These are phyloP conservation scores for Pleurotus tuber-regium DNA, from an alignment of 768 basidiomycete genomes.

Conservation along the genomic window DNA sequence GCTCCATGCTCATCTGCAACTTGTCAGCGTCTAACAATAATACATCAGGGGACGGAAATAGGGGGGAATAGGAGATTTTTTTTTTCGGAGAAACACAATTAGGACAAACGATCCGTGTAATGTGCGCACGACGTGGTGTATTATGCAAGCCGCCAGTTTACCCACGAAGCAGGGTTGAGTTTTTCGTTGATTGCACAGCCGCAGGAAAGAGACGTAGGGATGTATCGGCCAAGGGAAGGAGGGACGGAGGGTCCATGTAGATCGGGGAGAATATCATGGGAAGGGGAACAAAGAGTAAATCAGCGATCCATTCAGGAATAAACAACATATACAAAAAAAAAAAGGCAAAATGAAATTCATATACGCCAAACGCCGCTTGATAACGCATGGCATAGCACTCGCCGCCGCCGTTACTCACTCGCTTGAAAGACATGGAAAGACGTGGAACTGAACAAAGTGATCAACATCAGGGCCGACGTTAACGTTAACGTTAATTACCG, in stretches of 20 bases:
- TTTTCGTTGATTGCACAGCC: neutral
- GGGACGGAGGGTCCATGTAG: conserved; percentile 1
- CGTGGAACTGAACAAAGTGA: neutral
- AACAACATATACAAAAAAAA: neutral
- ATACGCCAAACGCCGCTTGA: no score
- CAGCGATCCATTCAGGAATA: neutral
- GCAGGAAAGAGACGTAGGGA: neutral
- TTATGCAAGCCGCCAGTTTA: no score
- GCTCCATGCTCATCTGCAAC: conserved; percentile 60
- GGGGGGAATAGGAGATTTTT: no score
- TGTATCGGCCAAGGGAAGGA: neutral
- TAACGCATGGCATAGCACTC: neutral
- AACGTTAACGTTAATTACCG: neutral
- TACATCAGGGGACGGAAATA: no score
- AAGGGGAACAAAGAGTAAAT: neutral
- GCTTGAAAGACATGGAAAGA: neutral
- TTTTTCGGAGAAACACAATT: no score
- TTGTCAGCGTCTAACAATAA: conserved; percentile 49
- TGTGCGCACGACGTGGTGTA: no score
- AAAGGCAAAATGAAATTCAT: neutral
- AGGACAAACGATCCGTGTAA: no score
- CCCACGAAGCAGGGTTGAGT: no score
- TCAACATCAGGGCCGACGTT: neutral
- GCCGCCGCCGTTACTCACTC: no score
- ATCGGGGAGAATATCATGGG: conserved; percentile 5